Evolutionary conservation across 805 yeast genomes (phyloP), one percentile per base, ranked within the genome.

Genomic region (Saccharomycopsis sp.): DNA sequence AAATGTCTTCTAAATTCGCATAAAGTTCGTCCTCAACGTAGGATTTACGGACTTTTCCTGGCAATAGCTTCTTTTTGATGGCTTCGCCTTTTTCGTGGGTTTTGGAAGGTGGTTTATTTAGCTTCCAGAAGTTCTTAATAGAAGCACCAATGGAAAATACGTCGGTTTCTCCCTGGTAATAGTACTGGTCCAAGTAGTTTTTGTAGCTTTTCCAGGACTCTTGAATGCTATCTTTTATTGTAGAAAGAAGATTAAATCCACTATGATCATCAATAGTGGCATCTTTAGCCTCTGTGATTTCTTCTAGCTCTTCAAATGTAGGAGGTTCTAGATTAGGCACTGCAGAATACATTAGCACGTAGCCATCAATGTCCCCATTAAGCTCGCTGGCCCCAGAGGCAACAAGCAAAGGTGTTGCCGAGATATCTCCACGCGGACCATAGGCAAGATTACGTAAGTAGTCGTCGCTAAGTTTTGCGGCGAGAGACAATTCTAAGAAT

Each of bases 301-400:
- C 49, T 17, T 44, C 47, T 23, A 61, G 53, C 2, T 70, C 72
- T 14, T 76, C 77, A 64, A 86, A 86, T 0, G 75, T 70, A 0
- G 92, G 92, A 0, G 89, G 89, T 53, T 73, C 74, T 35, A 73
- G 64, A 22, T 80, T 76, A 0, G 96, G 94, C 1, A 87, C 80
- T 1, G 89, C 85, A 57, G 85, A 79, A 68, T 86, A 87, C 53
- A 85, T 83, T 42, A 86, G 75, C 50, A 86, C 74, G 68, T 87
- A 87, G 0, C 92, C 93, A 67, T 86, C 86, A n/a, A 87, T 78
- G 35, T 81, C 76, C 2, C 91, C 92, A 67, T 87, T 86, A 64
- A 87, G 70, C 60, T 86, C 93, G 50, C 89, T 80, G 3, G 91
- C 88, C 1, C 94, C 94, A 44, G 89, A 83, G 3, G 90, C 93